Conservation (phyloP, 495 filamentous ascomycete species). For the Podospora appendiculata region DNA sequence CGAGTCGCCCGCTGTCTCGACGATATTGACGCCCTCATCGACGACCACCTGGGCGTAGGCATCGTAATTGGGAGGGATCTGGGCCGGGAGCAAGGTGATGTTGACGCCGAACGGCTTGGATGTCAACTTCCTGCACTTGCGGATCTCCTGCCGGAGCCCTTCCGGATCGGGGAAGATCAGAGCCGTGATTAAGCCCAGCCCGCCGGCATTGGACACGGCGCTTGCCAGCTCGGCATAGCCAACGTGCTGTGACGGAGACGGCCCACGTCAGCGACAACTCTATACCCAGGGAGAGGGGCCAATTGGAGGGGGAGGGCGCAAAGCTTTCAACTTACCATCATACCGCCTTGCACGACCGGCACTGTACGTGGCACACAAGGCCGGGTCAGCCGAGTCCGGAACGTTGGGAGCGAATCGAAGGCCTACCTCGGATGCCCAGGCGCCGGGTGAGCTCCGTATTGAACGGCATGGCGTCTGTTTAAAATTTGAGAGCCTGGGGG, state of each 20-base stretch:
- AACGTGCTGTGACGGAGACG: constrained; percentile 25
- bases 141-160: constrained; percentile 90
- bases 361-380: constrained; percentile 45
- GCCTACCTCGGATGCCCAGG: constrained; percentile 75
- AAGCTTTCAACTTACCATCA: constrained; percentile 38
- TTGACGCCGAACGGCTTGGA: constrained; percentile 90
- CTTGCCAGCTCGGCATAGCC: constrained; percentile 88
- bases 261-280: constrained; percentile 14
- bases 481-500: too few species aligned
- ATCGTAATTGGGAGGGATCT: constrained; percentile 83
- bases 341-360: constrained; percentile 95
- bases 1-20: constrained; percentile 94
- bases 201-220: constrained; percentile 92
- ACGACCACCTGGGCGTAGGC: constrained; percentile 92
- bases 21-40: constrained; percentile 86
- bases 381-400: constrained; percentile 15
- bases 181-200: constrained; percentile 87
- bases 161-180: constrained; percentile 92
- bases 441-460: constrained; percentile 81
- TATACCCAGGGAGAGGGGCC: background rate
- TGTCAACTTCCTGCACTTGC: constrained; percentile 76
- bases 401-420: background rate
- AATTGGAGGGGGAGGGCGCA: background rate
- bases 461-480: constrained; percentile 64
- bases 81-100: constrained; percentile 85